These are phyloP conservation scores for Discostella stelligeroides DNA, from an alignment of 108 stramenopile genomes.

Conservation along the genomic window DNA sequence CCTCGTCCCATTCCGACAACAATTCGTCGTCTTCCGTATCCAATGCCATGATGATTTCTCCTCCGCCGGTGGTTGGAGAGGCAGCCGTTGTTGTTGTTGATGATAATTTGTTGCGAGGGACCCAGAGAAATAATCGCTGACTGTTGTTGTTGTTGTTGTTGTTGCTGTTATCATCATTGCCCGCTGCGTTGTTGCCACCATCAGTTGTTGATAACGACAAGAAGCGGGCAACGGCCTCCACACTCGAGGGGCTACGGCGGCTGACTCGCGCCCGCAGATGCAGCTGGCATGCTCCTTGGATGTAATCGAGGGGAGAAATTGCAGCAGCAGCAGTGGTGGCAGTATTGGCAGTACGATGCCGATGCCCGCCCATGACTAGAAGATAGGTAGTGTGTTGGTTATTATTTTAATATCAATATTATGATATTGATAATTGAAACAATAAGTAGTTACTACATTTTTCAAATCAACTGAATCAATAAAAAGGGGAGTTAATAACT, in stretches of 20 bases:
- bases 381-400: no score
- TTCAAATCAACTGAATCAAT: no score
- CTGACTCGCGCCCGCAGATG: constrained; percentile 33
- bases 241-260: constrained; percentile 4
- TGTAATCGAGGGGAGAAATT: constrained; percentile 28
- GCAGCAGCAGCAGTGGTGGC: no score
- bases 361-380: no score
- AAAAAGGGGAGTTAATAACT: no score
- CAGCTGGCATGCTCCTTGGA: constrained; percentile 39
- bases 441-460: no score
- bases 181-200: not conserved
- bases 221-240: constrained; percentile 25
- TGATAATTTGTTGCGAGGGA: constrained; percentile 9
- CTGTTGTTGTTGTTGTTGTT: not conserved
- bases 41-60: no score
- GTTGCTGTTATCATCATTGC: not conserved
- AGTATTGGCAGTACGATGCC: no score
- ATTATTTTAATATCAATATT: no score
- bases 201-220: constrained; percentile 14
- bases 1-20: constrained; percentile 36
- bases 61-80: no score
- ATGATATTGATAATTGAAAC: no score
- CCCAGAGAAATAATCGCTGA: constrained; percentile 35
- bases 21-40: constrained; percentile 19
- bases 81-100: not conserved